Conservation (phyloP, 345 rosid species). For the Luvunga scandens region DNA sequence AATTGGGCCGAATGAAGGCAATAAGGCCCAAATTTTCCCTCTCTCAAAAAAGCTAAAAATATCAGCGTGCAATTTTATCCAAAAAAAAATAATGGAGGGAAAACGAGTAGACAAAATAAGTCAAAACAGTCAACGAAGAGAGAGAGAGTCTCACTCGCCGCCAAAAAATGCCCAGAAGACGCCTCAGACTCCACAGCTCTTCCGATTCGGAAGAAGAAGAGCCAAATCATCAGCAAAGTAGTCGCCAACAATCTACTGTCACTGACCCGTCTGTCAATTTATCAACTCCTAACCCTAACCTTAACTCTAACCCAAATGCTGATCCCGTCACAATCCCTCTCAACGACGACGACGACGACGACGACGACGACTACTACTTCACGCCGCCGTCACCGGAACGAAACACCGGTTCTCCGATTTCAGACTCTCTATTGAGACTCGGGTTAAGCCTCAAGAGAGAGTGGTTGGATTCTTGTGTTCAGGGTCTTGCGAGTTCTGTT, state of each 20-base stretch:
- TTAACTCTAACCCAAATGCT: conserved; percentile 18
- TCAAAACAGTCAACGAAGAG: neutral
- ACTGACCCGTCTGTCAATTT: conserved; percentile 18
- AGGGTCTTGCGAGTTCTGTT: conserved; percentile 45
- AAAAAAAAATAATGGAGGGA: conserved; percentile 28
- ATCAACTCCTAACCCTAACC: conserved; percentile 17
- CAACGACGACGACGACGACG: conserved; percentile 54
- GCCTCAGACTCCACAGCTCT: conserved; percentile 37
- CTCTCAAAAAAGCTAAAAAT: neutral
- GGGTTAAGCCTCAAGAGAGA: conserved; percentile 64
- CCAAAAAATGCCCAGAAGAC: conserved; percentile 52
- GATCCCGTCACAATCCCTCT: conserved; percentile 35
- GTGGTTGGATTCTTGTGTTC: conserved; percentile 65
- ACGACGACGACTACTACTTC: conserved; percentile 42
- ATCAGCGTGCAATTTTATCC: neutral
- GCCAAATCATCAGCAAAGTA: conserved; percentile 16
- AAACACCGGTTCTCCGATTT: conserved; percentile 41
- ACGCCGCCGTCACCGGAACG: conserved; percentile 37
- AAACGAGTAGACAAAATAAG: neutral
- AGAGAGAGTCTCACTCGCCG: neutral
- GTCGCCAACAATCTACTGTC: conserved; percentile 6
- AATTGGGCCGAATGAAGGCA: neutral
- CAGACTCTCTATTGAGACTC: conserved; percentile 41
- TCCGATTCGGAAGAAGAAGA: conserved; percentile 60
- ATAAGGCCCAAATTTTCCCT: neutral